phyloP scores from a whole-genome alignment of 2,329 filamentous ascomycete genomes.

The Aaosphaeria pasadenensis region DNA sequence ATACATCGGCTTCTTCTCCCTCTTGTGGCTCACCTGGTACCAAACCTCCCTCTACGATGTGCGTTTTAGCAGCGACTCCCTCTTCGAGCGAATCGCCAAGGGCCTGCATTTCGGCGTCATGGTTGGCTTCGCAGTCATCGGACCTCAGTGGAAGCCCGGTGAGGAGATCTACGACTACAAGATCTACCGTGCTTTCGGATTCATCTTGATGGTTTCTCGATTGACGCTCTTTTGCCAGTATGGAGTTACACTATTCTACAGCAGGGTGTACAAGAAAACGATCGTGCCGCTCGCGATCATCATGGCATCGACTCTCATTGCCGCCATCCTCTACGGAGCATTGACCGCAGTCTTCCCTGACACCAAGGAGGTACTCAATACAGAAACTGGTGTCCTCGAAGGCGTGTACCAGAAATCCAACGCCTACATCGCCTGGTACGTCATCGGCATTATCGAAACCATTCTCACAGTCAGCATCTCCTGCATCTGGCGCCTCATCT shows the following conservation, averaged over 20 bases:
- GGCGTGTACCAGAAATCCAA: slow-evolving; percentile 15
- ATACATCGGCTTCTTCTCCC: slow-evolving; percentile 54
- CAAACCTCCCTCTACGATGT: slow-evolving; percentile 63
- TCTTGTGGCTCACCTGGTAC: slow-evolving; percentile 69
- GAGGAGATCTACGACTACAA: slow-evolving; percentile 40
- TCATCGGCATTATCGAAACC: slow-evolving; percentile 35
- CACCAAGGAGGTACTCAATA: slow-evolving; percentile 5
- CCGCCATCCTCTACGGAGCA: slow-evolving; percentile 33
- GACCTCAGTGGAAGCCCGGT: slow-evolving; percentile 38
- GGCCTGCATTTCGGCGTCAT: slow-evolving; percentile 62
- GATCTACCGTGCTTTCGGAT: slow-evolving; percentile 40
- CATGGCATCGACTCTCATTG: slow-evolving; percentile 29
- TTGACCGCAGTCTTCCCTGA: slow-evolving; percentile 27
- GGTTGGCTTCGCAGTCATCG: slow-evolving; percentile 60
- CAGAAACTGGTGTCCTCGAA: background rate
- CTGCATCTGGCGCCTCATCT: slow-evolving; percentile 30
- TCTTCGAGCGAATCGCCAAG: slow-evolving; percentile 61
- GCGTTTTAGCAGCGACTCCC: slow-evolving; percentile 61
- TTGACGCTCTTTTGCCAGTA: slow-evolving; percentile 40
- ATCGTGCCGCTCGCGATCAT: slow-evolving; percentile 32
- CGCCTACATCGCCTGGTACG: slow-evolving; percentile 54
- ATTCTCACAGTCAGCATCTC: slow-evolving; percentile 28
- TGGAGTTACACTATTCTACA: slow-evolving; percentile 32
- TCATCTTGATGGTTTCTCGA: slow-evolving; percentile 38
- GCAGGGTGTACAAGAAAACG: slow-evolving; percentile 24